Evolutionary conservation across 495 filamentous ascomycete genomes (phyloP), one percentile per base, ranked within the genome.

Genomic region (Neurospora sp.): DNA sequence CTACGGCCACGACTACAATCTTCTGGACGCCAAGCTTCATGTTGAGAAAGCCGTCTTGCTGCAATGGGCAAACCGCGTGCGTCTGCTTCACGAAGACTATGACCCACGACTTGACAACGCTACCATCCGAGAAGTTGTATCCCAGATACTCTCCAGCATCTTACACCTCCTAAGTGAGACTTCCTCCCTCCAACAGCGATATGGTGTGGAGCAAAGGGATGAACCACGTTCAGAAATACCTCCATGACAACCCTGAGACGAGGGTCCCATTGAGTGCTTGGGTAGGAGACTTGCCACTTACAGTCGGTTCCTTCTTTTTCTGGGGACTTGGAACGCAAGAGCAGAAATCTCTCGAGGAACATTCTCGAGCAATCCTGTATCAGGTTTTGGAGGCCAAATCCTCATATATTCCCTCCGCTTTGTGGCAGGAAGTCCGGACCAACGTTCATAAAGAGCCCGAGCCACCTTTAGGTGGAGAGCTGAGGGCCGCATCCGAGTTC

Each of bases 271-370:
- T 39, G 24, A 36, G 71, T n/a, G 71, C 19, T 4, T 72, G 48
- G 48, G 48, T 11, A 59, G 73, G 28, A 72, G 76, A 15, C 73
- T 84, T 36, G 70, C 83, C 4, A 28, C 71, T 8, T 0, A 37
- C 17, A 31, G 0, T 66, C 10, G 40, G 34, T n/a, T 66, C 71
- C 0, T 48, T 59, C 24, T 72, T 72, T 28, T 42, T 72, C 42
- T 62, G 40, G 71, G 34, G 19, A 13, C 7, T 24, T 2, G 71
- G 71, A 19, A 48, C 71, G 21, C 5, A 66, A 38, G 54, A 37
- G 42, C 71, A 72, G 8, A 62, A 66, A 13, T 59, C 28, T 39
- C 10, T 66, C 0, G 54, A 72, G 4, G 71, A 43, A 31, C 42
- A 66, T 8, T 3, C 54, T 72, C 37, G 71, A 19, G 43, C 43